Percentiles rank a stretch among this genome's conserved stretches.
phyloP scores from a whole-genome alignment of 2,329 filamentous ascomycete species.

The Ascochyta rabiei region DNA sequence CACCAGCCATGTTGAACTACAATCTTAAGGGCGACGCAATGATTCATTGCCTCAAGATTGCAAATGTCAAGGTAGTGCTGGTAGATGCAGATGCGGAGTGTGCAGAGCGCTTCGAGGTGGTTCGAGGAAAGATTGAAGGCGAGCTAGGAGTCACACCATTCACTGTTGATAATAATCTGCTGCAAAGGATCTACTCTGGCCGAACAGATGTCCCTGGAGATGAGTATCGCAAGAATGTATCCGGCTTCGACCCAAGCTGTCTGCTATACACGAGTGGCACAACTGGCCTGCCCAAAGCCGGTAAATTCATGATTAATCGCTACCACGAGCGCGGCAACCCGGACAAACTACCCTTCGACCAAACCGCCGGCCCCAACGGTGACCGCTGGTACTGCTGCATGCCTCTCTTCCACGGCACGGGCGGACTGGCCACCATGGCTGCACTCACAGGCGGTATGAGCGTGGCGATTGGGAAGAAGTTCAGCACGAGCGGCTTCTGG shows the following conservation, averaged over 20 bases:
- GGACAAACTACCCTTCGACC: slow-evolving; percentile 40
- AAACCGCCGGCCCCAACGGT: slow-evolving; percentile 44
- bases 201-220: slow-evolving; percentile 55
- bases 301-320: slow-evolving; percentile 35
- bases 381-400: slow-evolving; percentile 77
- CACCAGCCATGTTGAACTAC: slow-evolving; percentile 73
- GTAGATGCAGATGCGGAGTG: slow-evolving; percentile 59
- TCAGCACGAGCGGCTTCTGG: slow-evolving; percentile 74
- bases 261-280: slow-evolving; percentile 78
- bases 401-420: slow-evolving; percentile 78
- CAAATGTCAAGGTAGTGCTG: slow-evolving; percentile 60
- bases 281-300: slow-evolving; percentile 71
- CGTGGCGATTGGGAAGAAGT: slow-evolving; percentile 67
- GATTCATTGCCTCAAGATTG: slow-evolving; percentile 67
- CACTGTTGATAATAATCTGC: slow-evolving; percentile 23
- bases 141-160: slow-evolving; percentile 31
- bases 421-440: slow-evolving; percentile 62
- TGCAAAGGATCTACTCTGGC: slow-evolving; percentile 26
- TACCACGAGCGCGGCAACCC: slow-evolving; percentile 44
- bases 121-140: slow-evolving; percentile 18
- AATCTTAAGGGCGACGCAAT: slow-evolving; percentile 67
- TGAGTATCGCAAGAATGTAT: slow-evolving; percentile 59
- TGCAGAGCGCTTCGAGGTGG: slow-evolving; percentile 27
- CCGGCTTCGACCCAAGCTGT: slow-evolving; percentile 60
- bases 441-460: slow-evolving; percentile 53